Percentiles rank a stretch among this genome's conserved stretches.
These are phyloP conservation scores for Phytophthora macrochlamydospora DNA, from an alignment of 352 stramenopile genomes.

Conservation along the genomic window DNA sequence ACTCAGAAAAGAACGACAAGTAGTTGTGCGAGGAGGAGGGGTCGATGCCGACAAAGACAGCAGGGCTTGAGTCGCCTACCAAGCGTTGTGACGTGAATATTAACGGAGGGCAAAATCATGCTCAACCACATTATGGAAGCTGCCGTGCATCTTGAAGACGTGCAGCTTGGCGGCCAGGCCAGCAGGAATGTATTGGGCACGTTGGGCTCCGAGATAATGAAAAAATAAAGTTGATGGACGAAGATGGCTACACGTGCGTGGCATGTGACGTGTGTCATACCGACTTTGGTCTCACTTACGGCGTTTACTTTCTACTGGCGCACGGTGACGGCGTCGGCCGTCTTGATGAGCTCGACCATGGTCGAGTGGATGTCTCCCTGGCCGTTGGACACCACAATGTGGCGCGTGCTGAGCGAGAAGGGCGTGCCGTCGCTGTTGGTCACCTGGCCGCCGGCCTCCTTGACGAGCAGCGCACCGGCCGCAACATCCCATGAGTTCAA, in stretches of 20 bases:
- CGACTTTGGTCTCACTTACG: neutral
- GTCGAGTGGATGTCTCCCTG: slow-evolving; percentile 75
- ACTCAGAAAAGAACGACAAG: no score
- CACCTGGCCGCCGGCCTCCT: slow-evolving; percentile 91
- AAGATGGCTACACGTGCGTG: slow-evolving; percentile 1
- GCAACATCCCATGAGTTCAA: slow-evolving; percentile 95
- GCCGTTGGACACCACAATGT: slow-evolving; percentile 86
- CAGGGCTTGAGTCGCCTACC: neutral
- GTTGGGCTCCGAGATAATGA: no score
- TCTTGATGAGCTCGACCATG: slow-evolving; percentile 63
- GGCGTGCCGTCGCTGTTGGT: slow-evolving; percentile 82
- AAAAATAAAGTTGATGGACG: neutral
- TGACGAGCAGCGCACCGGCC: slow-evolving; percentile 92
- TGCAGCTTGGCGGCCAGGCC: slow-evolving; percentile 64
- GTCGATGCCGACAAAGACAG: no score
- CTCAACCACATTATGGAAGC: no score
- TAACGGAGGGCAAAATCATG: slow-evolving; percentile 47
- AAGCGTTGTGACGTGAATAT: slow-evolving; percentile 42
- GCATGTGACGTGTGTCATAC: neutral
- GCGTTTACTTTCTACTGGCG: slow-evolving; percentile 30
- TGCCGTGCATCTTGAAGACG: slow-evolving; percentile 57
- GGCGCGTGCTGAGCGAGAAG: slow-evolving; percentile 82
- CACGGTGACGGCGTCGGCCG: slow-evolving; percentile 56
- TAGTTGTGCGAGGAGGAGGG: no score
- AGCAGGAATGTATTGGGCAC: slow-evolving; percentile 58